A percentile compares a stretch with the other conserved stretches of the same genome.
Conservation (phyloP, 495 filamentous ascomycete species). For the Xylaria cubensis region DNA sequence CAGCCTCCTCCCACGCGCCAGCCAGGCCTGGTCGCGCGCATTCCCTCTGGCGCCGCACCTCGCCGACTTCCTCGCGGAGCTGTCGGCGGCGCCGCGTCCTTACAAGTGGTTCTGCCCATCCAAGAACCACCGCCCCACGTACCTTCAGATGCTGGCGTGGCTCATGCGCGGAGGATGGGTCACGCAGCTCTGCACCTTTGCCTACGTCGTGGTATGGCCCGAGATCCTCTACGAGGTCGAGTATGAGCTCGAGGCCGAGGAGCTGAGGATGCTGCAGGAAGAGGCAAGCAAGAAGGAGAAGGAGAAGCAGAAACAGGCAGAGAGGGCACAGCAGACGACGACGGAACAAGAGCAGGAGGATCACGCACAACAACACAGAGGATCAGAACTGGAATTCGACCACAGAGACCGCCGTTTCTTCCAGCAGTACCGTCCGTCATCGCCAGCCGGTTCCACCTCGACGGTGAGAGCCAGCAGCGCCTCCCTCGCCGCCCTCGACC, state of each 20-base stretch:
- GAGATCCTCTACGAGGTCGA: conserved; percentile 68
- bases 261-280: conserved; percentile 40
- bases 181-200: conserved; percentile 86
- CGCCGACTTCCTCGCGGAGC: conserved; percentile 79
- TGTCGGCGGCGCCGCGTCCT: conserved; percentile 77
- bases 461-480: conserved; percentile 14
- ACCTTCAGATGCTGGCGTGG: conserved; percentile 91
- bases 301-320: conserved; percentile 25
- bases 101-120: conserved; percentile 85
- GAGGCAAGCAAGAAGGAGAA: conserved; percentile 30
- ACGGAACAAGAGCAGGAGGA: conserved; percentile 19
- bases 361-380: not conserved
- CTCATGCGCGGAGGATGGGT: conserved; percentile 91
- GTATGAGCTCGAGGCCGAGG: conserved; percentile 60
- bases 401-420: conserved; percentile 20
- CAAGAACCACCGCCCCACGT: conserved; percentile 84
- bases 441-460: conserved; percentile 26
- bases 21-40: conserved; percentile 70
- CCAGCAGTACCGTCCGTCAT: not conserved
- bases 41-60: conserved; percentile 84
- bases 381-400: conserved; percentile 9
- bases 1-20: conserved; percentile 71
- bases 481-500: conserved; percentile 22
- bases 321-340: not conserved
- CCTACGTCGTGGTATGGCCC: conserved; percentile 73